Base-by-base conservation (phyloP, 1,284 basidiomycete species). In the Neolentinus lepideus region DNA sequence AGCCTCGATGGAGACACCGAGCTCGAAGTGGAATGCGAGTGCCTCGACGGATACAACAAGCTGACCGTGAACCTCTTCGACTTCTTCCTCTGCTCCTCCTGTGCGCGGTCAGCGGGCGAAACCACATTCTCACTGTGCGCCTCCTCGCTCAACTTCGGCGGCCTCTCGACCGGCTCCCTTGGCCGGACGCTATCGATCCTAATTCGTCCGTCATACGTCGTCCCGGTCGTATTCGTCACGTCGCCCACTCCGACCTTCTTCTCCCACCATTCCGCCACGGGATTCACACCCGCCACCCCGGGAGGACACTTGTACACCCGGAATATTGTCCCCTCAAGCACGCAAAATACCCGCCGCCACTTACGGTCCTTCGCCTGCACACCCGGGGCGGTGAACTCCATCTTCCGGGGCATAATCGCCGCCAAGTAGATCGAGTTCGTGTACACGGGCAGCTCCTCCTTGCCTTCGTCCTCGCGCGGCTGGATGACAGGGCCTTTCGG, bases 241-340 rank as follows among this genome's bases (percentile, higher is more conserved):
- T 89, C 84, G 27, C 84, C 83, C 14, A 79, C 87, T 1, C 88
- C 88, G 2, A 89, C 80, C 51, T 75, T 79, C 58, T 74, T 78
- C 71, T 90, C 88, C 88, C 88, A 90, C 85, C 85, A 88, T 56
- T 80, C 79, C 58, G 80, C 82, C 43, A 88, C 65, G 47, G 72
- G 73, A 21, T 76, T 74, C 12, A 76, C 79, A 24, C 82, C 77
- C 45, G 73, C 70, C 46, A 70, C 69, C 26, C 75, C 73, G 2
- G 74, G 69, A 21, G 78, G 77, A 60, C 83, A 84, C 63, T 85
- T 84, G 77, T 94, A 99, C 56, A 98, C 79, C 58, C 83, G 81
- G 66, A 99, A 85, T 60, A 80, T 78, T 3, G 96, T 99, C 38
- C 96, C 97, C 66, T 98, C 93, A 43, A 99, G 72, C 60, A 97